Conservation (phyloP, 495 filamentous ascomycete genomes). For the Aspergillus saccharolyticus region DNA sequence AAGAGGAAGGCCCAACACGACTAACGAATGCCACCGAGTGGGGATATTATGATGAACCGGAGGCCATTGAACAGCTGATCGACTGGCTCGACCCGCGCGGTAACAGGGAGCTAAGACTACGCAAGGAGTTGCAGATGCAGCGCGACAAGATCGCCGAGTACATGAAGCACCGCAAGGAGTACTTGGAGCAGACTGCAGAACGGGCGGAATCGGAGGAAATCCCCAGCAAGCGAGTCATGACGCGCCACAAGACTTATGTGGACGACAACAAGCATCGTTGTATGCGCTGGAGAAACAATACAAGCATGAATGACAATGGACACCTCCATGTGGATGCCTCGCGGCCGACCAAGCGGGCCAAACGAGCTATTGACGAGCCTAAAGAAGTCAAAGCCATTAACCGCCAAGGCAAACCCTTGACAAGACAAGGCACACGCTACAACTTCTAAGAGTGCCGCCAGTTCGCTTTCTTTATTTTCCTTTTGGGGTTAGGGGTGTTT, state of each 20-base stretch:
- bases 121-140: constrained; percentile 77
- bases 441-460: constrained; percentile 22
- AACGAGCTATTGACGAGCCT: constrained; percentile 45
- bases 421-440: constrained; percentile 46
- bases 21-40: constrained; percentile 76
- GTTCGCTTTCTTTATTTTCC: constrained; percentile 2
- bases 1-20: constrained; percentile 78
- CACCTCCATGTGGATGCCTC: constrained; percentile 79
- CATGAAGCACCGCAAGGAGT: constrained; percentile 73
- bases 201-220: constrained; percentile 53
- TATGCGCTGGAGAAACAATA: constrained; percentile 75
- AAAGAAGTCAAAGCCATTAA: constrained; percentile 42
- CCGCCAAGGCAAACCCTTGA: constrained; percentile 44
- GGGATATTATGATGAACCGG: constrained; percentile 82
- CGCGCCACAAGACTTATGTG: constrained; percentile 66
- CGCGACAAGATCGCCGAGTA: constrained; percentile 69
- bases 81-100: constrained; percentile 85
- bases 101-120: constrained; percentile 72
- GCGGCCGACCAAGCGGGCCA: constrained; percentile 55
- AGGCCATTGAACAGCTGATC: constrained; percentile 69
- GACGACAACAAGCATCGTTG: constrained; percentile 63
- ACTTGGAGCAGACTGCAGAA: constrained; percentile 53
- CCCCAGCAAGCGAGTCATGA: constrained; percentile 65
- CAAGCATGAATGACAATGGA: constrained; percentile 68
- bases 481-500: constrained; percentile 7